These are phyloP conservation scores for Trichoderma brevicompactum DNA, from an alignment of 2,329 filamentous ascomycete species.

Conservation along the genomic window DNA sequence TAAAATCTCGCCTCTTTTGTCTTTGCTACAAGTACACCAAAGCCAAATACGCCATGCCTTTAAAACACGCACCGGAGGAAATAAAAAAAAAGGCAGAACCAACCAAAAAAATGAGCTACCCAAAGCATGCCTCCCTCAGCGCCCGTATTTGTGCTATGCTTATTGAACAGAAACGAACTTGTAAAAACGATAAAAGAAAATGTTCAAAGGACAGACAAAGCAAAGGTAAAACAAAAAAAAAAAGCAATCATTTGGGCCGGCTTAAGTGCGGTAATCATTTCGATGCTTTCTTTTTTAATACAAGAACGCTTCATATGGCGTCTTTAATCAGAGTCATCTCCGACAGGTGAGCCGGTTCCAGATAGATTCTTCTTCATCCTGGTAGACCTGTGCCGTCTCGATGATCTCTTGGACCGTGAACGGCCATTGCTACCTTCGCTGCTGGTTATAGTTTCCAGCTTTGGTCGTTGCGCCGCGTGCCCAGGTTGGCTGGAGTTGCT, in stretches of 20 bases:
- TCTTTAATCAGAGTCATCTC: slow-evolving; percentile 44
- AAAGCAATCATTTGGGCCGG: not conserved
- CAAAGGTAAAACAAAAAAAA: slow-evolving; percentile 10
- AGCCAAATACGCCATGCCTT: slow-evolving; percentile 17
- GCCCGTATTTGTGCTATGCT: slow-evolving; percentile 22
- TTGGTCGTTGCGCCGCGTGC: slow-evolving; percentile 49
- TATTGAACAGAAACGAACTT: slow-evolving; percentile 5
- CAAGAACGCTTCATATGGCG: slow-evolving; percentile 9
- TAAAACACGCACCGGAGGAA: slow-evolving; percentile 13
- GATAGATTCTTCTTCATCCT: slow-evolving; percentile 39
- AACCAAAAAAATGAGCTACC: slow-evolving; percentile 25
- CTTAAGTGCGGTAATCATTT: not conserved
- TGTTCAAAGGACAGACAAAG: slow-evolving; percentile 24
- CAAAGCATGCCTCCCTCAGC: slow-evolving; percentile 18
- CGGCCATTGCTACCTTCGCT: slow-evolving; percentile 41
- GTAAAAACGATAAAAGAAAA: not conserved
- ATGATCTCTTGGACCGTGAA: slow-evolving; percentile 38
- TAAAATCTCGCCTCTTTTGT: slow-evolving; percentile 23
- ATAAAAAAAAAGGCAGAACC: slow-evolving; percentile 19
- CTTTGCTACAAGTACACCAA: slow-evolving; percentile 23
- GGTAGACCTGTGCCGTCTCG: slow-evolving; percentile 39
- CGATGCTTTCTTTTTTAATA: not conserved
- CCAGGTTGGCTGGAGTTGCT: slow-evolving; percentile 38
- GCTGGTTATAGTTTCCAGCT: slow-evolving; percentile 54
- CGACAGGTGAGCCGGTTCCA: slow-evolving; percentile 44